A percentile compares a stretch with the other conserved stretches of the same genome.
phyloP scores from a whole-genome alignment of 2,329 filamentous ascomycete genomes.

The Diaporthe citrichinensis region DNA sequence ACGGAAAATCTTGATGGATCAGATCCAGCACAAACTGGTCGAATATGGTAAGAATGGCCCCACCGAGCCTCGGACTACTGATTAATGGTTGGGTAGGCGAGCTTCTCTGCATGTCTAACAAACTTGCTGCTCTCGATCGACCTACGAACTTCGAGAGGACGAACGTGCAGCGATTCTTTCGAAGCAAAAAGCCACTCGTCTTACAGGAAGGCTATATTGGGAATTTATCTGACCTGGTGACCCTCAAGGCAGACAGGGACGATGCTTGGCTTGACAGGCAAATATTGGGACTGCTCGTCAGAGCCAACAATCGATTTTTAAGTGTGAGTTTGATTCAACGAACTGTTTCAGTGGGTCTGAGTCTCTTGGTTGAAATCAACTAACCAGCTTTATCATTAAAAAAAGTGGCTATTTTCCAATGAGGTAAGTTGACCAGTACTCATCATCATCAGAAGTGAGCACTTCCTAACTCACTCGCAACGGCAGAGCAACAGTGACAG shows the following conservation, averaged over 20 bases:
- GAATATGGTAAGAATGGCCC: not conserved
- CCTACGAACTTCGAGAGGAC: not conserved
- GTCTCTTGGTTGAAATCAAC: not conserved
- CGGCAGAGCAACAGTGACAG: not conserved
- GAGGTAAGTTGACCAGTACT: not conserved
- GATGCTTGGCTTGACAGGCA: conserved; percentile 27
- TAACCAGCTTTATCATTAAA: rapidly evolving
- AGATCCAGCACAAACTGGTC: not conserved
- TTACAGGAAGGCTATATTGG: conserved; percentile 4
- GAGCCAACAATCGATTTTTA: not conserved
- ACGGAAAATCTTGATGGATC: not conserved
- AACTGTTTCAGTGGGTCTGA: too few relatives aligned
- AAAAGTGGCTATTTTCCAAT: conserved; percentile 11
- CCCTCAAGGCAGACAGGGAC: not conserved
- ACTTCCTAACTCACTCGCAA: not conserved
- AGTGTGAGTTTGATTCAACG: not conserved
- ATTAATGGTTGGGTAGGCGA: not conserved
- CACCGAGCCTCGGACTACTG: not conserved
- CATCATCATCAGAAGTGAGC: rapidly evolving
- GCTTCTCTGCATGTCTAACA: conserved; percentile 8
- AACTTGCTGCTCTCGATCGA: conserved; percentile 2
- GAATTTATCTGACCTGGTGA: not conserved
- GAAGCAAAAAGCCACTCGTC: not conserved
- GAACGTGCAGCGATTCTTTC: conserved; percentile 6
- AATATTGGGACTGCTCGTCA: not conserved